Conservation (phyloP, 2,329 filamentous ascomycete genomes). For the Ceratocystis huliohia region DNA sequence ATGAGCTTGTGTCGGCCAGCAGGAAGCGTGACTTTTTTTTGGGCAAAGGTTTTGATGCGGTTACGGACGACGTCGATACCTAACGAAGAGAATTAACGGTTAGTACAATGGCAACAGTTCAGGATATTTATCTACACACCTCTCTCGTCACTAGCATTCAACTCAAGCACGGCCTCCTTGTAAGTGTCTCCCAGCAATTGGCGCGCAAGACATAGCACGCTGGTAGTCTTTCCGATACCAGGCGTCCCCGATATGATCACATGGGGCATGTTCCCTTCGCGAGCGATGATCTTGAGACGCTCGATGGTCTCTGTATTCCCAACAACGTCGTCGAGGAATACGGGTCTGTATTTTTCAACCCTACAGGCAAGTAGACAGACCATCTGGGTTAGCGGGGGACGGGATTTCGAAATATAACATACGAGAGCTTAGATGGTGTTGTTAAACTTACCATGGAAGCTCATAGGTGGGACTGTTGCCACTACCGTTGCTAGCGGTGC, state of each 20-base stretch:
- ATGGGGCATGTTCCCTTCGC: conserved; percentile 98
- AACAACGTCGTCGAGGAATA: conserved; percentile 92
- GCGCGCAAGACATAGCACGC: conserved; percentile 79
- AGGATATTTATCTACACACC: conserved; percentile 33
- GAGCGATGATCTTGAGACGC: conserved; percentile 92
- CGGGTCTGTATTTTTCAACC: conserved; percentile 96
- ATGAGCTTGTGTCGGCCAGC: conserved; percentile 87
- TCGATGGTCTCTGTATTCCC: conserved; percentile 97
- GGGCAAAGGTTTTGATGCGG: conserved; percentile 94
- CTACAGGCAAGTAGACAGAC: conserved; percentile 33
- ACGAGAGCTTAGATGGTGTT: not conserved
- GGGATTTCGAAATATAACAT: no score
- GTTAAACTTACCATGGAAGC: conserved; percentile 54
- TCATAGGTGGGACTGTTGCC: conserved; percentile 52
- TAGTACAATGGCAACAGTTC: not conserved
- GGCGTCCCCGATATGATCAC: conserved; percentile 99
- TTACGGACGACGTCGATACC: conserved; percentile 96
- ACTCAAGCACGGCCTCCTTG: conserved; percentile 91
- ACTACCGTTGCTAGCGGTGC: conserved; percentile 34
- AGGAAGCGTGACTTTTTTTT: conserved; percentile 95
- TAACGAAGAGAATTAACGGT: conserved; percentile 25
- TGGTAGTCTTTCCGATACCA: conserved; percentile 96
- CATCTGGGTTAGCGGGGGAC: not conserved
- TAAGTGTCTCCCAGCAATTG: conserved; percentile 86
- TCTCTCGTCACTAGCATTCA: conserved; percentile 93